Evolutionary conservation across 2,329 filamentous ascomycete species (phyloP).

Genomic region (Fusarium sp.): DNA sequence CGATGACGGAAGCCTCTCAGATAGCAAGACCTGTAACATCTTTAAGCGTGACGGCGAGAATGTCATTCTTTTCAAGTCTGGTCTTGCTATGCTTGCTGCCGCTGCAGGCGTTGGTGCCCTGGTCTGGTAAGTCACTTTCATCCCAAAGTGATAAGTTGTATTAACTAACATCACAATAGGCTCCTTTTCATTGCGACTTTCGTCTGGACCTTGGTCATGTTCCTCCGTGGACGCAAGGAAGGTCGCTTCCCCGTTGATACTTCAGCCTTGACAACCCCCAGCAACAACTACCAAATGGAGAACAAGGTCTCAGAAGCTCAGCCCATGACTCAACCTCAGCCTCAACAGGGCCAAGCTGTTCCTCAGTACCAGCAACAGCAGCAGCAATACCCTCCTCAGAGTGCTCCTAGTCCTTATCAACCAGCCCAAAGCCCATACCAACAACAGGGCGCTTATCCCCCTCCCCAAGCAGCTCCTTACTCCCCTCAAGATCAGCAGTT

Average conservation of each 20-base stretch:
- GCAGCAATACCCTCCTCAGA: constrained; percentile 32
- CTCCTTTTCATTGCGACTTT: constrained; percentile 57
- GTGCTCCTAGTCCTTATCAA: constrained; percentile 33
- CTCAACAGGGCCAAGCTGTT: constrained; percentile 13
- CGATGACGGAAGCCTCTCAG: constrained; percentile 56
- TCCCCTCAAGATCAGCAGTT: constrained; percentile 44
- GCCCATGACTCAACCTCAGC: constrained; percentile 42
- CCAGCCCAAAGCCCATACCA: constrained; percentile 50
- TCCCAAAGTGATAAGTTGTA: rapidly evolving
- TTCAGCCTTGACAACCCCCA: constrained; percentile 21
- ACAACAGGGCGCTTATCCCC: constrained; percentile 47
- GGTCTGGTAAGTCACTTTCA: constrained; percentile 53
- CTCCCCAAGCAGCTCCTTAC: constrained; percentile 37
- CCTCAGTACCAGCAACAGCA: constrained; percentile 44
- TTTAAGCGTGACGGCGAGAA: constrained; percentile 40
- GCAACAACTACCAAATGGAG: constrained; percentile 53
- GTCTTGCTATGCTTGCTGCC: constrained; percentile 54
- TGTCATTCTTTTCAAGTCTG: constrained; percentile 54
- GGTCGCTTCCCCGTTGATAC: constrained; percentile 51
- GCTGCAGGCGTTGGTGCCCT: constrained; percentile 61
- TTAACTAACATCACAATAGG: constrained; percentile 46
- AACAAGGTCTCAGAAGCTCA: constrained; percentile 49
- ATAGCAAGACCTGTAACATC: constrained; percentile 55
- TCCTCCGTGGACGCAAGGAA: constrained; percentile 55
- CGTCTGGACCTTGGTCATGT: constrained; percentile 54